These are phyloP conservation scores for Camellia granthamiana DNA, from an alignment of 148 eudicot species.

Conservation along the genomic window DNA sequence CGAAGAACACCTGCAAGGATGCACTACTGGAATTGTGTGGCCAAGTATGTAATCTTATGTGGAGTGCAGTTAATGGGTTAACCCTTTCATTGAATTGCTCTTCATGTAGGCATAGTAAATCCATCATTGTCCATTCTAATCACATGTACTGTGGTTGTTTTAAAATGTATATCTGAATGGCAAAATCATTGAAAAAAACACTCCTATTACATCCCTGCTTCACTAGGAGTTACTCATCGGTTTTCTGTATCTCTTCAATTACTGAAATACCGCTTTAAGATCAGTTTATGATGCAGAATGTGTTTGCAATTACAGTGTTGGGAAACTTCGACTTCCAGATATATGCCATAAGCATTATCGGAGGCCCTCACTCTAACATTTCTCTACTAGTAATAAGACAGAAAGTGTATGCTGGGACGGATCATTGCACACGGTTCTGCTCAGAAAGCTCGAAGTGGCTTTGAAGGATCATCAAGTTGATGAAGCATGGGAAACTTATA, in stretches of 20 bases:
- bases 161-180: conserved; percentile 7
- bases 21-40: neutral
- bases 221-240: no score
- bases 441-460: no score
- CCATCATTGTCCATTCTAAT: no score
- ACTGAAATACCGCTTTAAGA: neutral
- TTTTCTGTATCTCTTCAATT: no score
- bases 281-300: conserved; percentile 14
- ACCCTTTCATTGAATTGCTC: neutral
- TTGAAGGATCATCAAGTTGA: no score
- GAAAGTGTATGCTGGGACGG: conserved; percentile 24
- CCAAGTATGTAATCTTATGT: neutral
- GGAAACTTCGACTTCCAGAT: conserved; percentile 9
- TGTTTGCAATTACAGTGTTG: conserved; percentile 2
- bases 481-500: no score
- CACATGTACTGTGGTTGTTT: neutral
- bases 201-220: conserved; percentile 8
- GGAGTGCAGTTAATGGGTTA: neutral
- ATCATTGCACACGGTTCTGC: conserved; percentile 36
- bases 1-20: neutral
- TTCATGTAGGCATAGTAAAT: no score
- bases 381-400: conserved; percentile 26
- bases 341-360: neutral
- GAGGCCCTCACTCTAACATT: neutral
- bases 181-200: conserved; percentile 7